Evolutionary conservation across 208 protist genomes (phyloP).

Genomic region (Phytomonas francai): DNA sequence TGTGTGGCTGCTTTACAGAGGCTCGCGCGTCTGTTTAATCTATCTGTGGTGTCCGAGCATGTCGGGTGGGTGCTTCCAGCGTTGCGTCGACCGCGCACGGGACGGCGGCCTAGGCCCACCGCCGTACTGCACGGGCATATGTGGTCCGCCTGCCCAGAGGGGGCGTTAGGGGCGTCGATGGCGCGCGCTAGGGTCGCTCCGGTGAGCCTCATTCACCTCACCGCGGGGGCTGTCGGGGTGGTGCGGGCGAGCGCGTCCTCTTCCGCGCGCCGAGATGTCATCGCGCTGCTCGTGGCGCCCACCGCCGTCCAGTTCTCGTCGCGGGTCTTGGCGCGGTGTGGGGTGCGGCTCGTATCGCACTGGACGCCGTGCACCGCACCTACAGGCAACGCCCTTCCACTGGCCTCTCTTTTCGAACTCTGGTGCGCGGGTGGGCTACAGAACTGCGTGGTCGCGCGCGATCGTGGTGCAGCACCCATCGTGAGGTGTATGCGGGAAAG

Average conservation of each 20-base stretch:
- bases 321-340: slow-evolving; percentile 9
- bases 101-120: background rate
- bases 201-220: background rate
- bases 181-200: background rate
- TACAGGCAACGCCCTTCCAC: background rate
- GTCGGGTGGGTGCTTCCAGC: too few species aligned
- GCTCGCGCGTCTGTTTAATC: too few species aligned
- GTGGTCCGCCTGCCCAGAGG: slow-evolving; percentile 22
- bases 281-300: slow-evolving; percentile 20
- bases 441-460: too few species aligned
- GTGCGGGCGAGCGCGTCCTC: slow-evolving; percentile 12
- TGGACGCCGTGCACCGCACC: slow-evolving; percentile 39
- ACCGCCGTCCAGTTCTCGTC: slow-evolving; percentile 20
- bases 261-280: too few species aligned
- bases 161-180: background rate
- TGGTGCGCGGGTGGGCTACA: slow-evolving; percentile 23
- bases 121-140: slow-evolving; percentile 49
- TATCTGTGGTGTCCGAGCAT: too few species aligned
- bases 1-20: too few species aligned
- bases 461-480: too few species aligned
- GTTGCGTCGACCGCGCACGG: background rate
- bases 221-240: background rate
- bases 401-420: slow-evolving; percentile 42
- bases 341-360: slow-evolving; percentile 37
- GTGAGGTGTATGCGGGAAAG: too few species aligned